These are phyloP conservation scores for Hericium erinaceus DNA, from an alignment of 768 basidiomycete genomes.

Conservation along the genomic window DNA sequence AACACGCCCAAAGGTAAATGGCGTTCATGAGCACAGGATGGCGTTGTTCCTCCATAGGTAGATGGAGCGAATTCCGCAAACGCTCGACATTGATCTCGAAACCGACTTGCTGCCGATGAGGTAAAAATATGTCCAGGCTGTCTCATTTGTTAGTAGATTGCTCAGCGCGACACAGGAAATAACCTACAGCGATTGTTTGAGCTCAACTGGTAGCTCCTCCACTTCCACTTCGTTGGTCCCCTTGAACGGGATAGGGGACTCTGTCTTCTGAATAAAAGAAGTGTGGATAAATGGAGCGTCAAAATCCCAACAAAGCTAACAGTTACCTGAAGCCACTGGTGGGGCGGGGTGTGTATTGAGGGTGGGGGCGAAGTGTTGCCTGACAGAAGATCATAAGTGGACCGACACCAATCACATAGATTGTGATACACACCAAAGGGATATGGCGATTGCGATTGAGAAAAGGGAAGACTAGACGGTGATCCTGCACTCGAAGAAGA, in stretches of 20 bases:
- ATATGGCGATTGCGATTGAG: slow-evolving; percentile 24
- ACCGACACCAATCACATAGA: background rate
- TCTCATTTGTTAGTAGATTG: background rate
- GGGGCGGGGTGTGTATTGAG: slow-evolving; percentile 3
- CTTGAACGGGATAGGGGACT: background rate
- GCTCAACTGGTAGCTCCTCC: slow-evolving; percentile 18
- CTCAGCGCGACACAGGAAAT: slow-evolving; percentile 5
- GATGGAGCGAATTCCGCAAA: slow-evolving; percentile 50
- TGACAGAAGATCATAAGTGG: background rate
- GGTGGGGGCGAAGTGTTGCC: slow-evolving; percentile 5
- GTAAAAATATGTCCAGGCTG: slow-evolving; percentile 68
- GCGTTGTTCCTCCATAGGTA: slow-evolving; percentile 48
- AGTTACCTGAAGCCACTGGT: slow-evolving; percentile 3
- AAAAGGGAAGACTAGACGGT: slow-evolving; percentile 22
- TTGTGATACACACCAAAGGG: slow-evolving; percentile 29
- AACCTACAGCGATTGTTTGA: slow-evolving; percentile 13
- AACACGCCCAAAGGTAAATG: slow-evolving; percentile 79
- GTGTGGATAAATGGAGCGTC: background rate
- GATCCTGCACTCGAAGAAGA: slow-evolving; percentile 27
- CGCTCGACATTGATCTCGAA: slow-evolving; percentile 61
- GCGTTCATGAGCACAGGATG: slow-evolving; percentile 74
- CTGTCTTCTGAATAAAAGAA: background rate
- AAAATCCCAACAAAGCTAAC: background rate
- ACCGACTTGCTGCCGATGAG: slow-evolving; percentile 68
- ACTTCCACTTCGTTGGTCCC: background rate